Evolutionary conservation across 345 rosid genomes (phyloP).

Genomic region (Microthlaspi erraticum): DNA sequence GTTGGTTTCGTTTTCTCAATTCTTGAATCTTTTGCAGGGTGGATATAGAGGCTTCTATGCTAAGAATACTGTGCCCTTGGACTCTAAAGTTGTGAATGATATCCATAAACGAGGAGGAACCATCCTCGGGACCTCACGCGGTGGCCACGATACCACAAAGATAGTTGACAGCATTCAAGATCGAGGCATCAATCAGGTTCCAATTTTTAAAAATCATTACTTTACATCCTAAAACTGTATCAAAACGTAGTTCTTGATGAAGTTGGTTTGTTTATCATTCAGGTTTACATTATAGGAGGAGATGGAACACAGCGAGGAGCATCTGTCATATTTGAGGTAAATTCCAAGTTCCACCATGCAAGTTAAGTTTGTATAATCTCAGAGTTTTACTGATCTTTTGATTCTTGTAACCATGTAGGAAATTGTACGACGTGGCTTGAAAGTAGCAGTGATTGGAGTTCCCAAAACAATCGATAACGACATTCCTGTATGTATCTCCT

Average conservation of each 20-base stretch:
- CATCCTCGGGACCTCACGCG: constrained; percentile 75
- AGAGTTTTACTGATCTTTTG: not conserved
- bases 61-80: constrained; percentile 61
- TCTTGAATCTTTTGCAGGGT: constrained; percentile 52
- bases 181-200: constrained; percentile 80
- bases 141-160: constrained; percentile 77
- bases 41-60: constrained; percentile 86
- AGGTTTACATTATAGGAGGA: constrained; percentile 86
- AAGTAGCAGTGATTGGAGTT: constrained; percentile 72
- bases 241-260: constrained; percentile 14
- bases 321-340: constrained; percentile 71
- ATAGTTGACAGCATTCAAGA: constrained; percentile 87
- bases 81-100: constrained; percentile 72
- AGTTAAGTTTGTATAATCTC: not conserved
- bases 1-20: constrained; percentile 28
- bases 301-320: constrained; percentile 88
- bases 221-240: not conserved
- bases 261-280: constrained; percentile 4
- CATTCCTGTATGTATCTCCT: constrained; percentile 55
- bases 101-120: constrained; percentile 91
- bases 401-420: constrained; percentile 52
- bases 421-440: constrained; percentile 67
- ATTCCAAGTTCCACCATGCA: not conserved
- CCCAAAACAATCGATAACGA: constrained; percentile 84
- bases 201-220: not conserved